phyloP scores from a whole-genome alignment of 169 alveolate genomes.

The Cryptosporidium canis region DNA sequence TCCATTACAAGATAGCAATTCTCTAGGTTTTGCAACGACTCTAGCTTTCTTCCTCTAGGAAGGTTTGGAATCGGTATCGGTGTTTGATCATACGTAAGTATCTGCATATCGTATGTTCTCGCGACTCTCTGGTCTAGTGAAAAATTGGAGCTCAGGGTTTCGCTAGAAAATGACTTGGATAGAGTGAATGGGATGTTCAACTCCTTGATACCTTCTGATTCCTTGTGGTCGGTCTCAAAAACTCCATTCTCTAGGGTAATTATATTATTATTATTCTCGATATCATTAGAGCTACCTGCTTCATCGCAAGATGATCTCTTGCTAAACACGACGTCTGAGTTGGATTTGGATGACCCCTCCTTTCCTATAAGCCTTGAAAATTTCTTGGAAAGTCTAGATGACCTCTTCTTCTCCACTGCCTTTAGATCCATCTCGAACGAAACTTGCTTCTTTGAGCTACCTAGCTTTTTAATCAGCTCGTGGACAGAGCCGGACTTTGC shows the following conservation, averaged over 20 bases:
- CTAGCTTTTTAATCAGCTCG: not conserved
- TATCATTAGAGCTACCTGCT: not conserved
- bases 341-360: not conserved
- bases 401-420: not conserved
- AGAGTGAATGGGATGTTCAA: not conserved
- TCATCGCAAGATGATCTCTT: not conserved
- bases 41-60: constrained; percentile 34
- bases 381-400: not conserved
- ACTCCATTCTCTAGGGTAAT: not conserved
- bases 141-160: constrained; percentile 1
- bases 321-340: not conserved
- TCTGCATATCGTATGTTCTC: constrained; percentile 67
- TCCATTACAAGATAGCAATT: not conserved
- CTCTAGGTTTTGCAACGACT: constrained; percentile 9
- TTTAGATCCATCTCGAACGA: constrained; percentile 17
- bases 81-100: constrained; percentile 52
- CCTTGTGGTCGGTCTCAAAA: not conserved
- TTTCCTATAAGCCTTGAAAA: not conserved
- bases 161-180: not conserved
- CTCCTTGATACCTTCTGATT: not conserved
- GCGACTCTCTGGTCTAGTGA: constrained; percentile 63
- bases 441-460: constrained; percentile 2
- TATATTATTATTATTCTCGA: not conserved
- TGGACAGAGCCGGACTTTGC: not conserved
- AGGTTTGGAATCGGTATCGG: constrained; percentile 64